Conservation (phyloP, 2,329 filamentous ascomycete genomes). For the Xylaria hypoxylon region DNA sequence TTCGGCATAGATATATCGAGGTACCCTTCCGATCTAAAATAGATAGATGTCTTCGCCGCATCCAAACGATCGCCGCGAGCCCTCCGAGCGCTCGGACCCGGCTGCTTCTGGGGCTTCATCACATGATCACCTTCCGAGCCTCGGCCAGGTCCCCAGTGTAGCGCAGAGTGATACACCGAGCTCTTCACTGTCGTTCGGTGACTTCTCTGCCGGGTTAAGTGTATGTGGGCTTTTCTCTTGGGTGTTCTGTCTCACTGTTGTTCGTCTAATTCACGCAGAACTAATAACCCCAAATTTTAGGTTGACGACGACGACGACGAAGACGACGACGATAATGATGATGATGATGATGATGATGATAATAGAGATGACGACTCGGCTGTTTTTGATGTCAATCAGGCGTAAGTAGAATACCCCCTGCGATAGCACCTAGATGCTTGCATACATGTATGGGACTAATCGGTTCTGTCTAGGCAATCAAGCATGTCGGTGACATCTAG, state of each 20-base stretch:
- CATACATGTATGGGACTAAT: not conserved
- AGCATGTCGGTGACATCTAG: constrained; percentile 43
- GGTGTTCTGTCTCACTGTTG: no score
- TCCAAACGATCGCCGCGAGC: constrained; percentile 17
- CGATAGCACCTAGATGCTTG: not conserved
- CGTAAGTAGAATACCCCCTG: constrained; percentile 23
- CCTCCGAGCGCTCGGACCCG: constrained; percentile 16
- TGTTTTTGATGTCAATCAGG: constrained; percentile 28
- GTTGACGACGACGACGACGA: constrained; percentile 24
- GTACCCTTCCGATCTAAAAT: not conserved
- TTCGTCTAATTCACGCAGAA: not conserved
- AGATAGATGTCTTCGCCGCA: constrained; percentile 22
- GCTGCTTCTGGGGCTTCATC: constrained; percentile 12
- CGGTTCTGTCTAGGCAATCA: constrained; percentile 32
- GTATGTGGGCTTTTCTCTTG: constrained; percentile 18
- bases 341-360: constrained; percentile 11
- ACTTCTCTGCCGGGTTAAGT: constrained; percentile 35
- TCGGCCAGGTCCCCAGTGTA: constrained; percentile 24
- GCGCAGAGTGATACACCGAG: constrained; percentile 33
- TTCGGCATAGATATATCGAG: constrained; percentile 1
- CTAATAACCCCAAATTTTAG: constrained; percentile 15
- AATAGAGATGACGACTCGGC: constrained; percentile 32
- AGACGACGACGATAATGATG: constrained; percentile 14
- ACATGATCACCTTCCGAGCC: constrained; percentile 22
- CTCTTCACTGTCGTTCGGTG: constrained; percentile 31